These are phyloP conservation scores for Amaranthus tricolor DNA, from an alignment of 179 eudicot genomes.

Conservation along the genomic window DNA sequence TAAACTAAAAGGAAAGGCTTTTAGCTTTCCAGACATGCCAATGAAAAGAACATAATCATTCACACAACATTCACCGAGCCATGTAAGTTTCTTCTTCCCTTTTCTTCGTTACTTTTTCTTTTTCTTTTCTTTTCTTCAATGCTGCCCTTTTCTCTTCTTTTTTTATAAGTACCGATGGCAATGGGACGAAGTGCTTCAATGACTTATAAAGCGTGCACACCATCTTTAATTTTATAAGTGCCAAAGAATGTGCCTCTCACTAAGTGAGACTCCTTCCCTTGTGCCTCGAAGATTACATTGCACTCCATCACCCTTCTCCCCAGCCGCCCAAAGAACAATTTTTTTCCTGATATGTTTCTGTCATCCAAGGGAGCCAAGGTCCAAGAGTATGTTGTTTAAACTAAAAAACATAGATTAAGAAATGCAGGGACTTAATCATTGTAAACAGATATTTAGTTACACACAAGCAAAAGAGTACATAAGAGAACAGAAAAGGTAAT, in stretches of 20 bases:
- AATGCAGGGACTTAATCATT: not conserved
- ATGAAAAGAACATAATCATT: too few relatives aligned
- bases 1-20: too few relatives aligned
- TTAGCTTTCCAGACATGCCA: too few relatives aligned
- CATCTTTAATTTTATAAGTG: not conserved
- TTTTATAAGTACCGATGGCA: too few relatives aligned
- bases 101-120: too few relatives aligned
- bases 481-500: slow-evolving; percentile 13
- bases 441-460: not conserved
- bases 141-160: too few relatives aligned
- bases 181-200: too few relatives aligned
- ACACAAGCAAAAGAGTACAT: not conserved
- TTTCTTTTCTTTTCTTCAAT: too few relatives aligned
- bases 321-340: not conserved
- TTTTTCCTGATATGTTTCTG: not conserved
- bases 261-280: not conserved
- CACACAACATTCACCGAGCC: too few relatives aligned
- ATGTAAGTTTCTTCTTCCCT: too few relatives aligned
- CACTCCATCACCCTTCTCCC: too few relatives aligned
- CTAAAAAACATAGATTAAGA: not conserved
- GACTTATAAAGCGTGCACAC: too few relatives aligned
- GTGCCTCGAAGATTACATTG: not conserved
- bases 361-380: not conserved
- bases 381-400: not conserved
- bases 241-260: not conserved